phyloP scores from a whole-genome alignment of 1,139 yeast species.

The Nakaseomyces uthaithaninus region DNA sequence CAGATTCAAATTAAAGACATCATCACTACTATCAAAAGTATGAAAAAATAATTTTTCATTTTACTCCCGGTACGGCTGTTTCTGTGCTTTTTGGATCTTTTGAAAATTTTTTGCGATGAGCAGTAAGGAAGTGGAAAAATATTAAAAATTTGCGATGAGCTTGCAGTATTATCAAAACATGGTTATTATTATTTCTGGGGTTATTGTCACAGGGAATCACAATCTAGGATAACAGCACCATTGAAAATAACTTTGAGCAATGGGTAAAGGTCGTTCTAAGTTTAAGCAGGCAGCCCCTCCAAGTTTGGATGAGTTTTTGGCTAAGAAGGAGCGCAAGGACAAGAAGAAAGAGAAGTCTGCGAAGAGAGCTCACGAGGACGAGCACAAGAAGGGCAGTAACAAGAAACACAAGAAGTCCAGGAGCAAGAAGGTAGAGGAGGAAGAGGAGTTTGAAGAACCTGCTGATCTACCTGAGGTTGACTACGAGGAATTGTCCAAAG shows the following conservation, averaged over 20 bases:
- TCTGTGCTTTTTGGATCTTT: neutral
- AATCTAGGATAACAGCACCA: no score
- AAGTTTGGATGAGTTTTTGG: constrained; percentile 69
- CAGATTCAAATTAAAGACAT: no score
- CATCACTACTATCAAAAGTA: no score
- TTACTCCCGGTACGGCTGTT: neutral
- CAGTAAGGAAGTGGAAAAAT: neutral
- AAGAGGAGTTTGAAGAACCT: constrained; percentile 35
- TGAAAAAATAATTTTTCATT: no score
- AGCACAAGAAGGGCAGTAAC: constrained; percentile 23
- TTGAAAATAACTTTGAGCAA: constrained; percentile 24
- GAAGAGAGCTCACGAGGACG: constrained; percentile 20
- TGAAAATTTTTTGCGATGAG: constrained; percentile 7
- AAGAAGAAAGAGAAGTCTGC: constrained; percentile 29
- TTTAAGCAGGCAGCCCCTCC: constrained; percentile 91
- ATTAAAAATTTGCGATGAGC: constrained; percentile 12
- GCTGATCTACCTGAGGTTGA: constrained; percentile 55
- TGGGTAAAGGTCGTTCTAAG: constrained; percentile 85
- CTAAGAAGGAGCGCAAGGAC: constrained; percentile 40
- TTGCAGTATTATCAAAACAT: no score
- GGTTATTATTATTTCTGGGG: no score
- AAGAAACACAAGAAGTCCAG: constrained; percentile 19
- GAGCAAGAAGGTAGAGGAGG: constrained; percentile 26
- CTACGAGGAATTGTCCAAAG: constrained; percentile 51
- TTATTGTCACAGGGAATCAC: no score